Evolutionary conservation across 192 early-diverging fungal species (phyloP).

Genomic region (Coemansia sp.): DNA sequence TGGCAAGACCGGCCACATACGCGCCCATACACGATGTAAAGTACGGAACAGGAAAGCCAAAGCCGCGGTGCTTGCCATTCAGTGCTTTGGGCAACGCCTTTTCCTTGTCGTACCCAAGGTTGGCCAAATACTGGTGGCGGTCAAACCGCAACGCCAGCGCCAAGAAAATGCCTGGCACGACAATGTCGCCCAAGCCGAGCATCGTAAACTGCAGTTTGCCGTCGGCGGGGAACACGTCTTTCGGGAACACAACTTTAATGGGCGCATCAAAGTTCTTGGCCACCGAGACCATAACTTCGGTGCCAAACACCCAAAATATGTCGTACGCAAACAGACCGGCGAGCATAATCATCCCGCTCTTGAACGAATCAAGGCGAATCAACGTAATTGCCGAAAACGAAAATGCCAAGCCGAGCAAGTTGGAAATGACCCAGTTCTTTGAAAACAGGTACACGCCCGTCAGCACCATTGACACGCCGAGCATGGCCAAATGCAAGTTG

Average conservation of each 20-base stretch:
- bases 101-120: constrained; percentile 56
- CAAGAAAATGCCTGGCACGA: constrained; percentile 93
- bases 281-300: constrained; percentile 97
- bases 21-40: constrained; percentile 79
- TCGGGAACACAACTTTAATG: constrained; percentile 92
- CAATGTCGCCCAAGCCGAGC: constrained; percentile 96
- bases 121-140: constrained; percentile 68
- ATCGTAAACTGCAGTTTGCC: constrained; percentile 73
- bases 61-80: constrained; percentile 29
- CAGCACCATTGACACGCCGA: constrained; percentile 58
- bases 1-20: constrained; percentile 81
- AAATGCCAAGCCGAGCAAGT: constrained; percentile 85
- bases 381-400: constrained; percentile 82
- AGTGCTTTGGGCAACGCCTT: constrained; percentile 49
- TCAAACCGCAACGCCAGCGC: constrained; percentile 90
- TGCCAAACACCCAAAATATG: constrained; percentile 99
- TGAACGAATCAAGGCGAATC: constrained; percentile 91
- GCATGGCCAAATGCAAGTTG: constrained; percentile 63
- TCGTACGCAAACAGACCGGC: constrained; percentile 93
- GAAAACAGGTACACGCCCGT: constrained; percentile 76
- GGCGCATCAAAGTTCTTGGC: constrained; percentile 96
- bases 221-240: constrained; percentile 50
- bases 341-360: constrained; percentile 93
- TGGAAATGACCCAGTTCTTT: constrained; percentile 93
- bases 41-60: constrained; percentile 81